Evolutionary conservation across 2,329 filamentous ascomycete species (phyloP).

Genomic region (Aspergillus tubingensis): DNA sequence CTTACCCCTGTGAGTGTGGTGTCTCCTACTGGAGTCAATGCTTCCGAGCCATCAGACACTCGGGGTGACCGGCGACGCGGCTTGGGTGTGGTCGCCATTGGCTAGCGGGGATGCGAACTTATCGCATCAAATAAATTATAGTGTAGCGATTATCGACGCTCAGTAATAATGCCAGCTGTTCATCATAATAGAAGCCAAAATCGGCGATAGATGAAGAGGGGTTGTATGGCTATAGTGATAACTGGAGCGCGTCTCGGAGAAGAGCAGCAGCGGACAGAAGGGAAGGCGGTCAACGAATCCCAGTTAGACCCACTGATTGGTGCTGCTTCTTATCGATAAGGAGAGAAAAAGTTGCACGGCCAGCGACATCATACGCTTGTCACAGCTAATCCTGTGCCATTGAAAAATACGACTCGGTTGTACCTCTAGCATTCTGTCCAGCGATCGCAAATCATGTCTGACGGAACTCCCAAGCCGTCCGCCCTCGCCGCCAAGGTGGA

Average conservation of each 20-base stretch:
- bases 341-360: conserved; percentile 18
- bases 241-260: not conserved
- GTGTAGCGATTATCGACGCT: not conserved
- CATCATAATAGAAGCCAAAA: not conserved
- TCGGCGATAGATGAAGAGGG: conserved; percentile 5
- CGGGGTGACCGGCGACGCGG: conserved; percentile 32
- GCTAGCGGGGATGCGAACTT: not conserved
- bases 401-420: not conserved
- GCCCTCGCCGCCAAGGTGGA: conserved; percentile 38
- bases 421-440: too few relatives aligned
- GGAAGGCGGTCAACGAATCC: not conserved
- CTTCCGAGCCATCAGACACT: conserved; percentile 20
- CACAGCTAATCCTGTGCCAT: conserved; percentile 1
- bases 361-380: not conserved
- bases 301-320: conserved; percentile 7
- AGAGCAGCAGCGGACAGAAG: not conserved
- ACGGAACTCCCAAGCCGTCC: conserved; percentile 22
- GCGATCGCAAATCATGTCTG: conserved; percentile 16
- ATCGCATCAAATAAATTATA: too few relatives aligned
- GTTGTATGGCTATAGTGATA: not conserved
- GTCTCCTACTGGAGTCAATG: conserved; percentile 32
- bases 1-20: conserved; percentile 32
- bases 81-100: conserved; percentile 35
- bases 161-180: not conserved
- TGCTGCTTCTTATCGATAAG: conserved; percentile 25